Percentiles rank a stretch among this genome's conserved stretches.
These are phyloP conservation scores for Nakataea oryzae DNA, from an alignment of 2,329 filamentous ascomycete genomes.

Conservation along the genomic window DNA sequence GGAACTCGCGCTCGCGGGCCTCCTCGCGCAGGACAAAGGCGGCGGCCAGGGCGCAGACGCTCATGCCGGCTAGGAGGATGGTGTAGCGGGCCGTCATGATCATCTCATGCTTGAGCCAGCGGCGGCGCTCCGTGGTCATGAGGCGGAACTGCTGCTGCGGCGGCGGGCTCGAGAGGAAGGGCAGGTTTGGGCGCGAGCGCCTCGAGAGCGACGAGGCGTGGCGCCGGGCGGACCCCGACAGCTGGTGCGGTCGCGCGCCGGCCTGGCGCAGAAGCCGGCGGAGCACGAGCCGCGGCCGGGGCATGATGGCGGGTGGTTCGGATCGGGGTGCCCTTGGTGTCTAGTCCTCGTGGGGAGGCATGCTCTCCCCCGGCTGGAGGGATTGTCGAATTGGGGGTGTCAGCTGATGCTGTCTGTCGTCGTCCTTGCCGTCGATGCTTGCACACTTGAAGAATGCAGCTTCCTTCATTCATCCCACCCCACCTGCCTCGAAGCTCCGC, in stretches of 20 bases:
- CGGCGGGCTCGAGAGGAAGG: constrained; percentile 34
- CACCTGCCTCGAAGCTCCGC: too few relatives aligned
- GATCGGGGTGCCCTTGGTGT: neutral
- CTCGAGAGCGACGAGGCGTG: constrained; percentile 16
- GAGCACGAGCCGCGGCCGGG: constrained; percentile 23
- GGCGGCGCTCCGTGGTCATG: constrained; percentile 67
- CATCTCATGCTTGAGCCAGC: constrained; percentile 61
- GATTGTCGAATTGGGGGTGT: neutral
- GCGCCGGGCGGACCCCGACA: constrained; percentile 42
- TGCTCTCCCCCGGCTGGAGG: neutral
- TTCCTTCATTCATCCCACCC: neutral
- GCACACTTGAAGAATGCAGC: neutral
- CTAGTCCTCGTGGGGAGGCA: neutral
- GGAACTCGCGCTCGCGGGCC: constrained; percentile 61
- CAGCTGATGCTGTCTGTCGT: neutral
- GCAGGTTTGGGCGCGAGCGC: constrained; percentile 32
- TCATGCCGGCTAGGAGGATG: constrained; percentile 52
- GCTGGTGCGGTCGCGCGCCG: constrained; percentile 30
- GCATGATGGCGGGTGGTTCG: constrained; percentile 18
- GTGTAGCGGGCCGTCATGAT: constrained; percentile 60
- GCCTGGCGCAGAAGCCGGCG: constrained; percentile 19
- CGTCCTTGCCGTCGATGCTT: neutral
- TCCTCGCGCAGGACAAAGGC: constrained; percentile 63
- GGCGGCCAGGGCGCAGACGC: constrained; percentile 48
- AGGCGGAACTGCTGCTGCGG: constrained; percentile 53